phyloP scores from a whole-genome alignment of 305 asterid species.

The Solanum hybrid region DNA sequence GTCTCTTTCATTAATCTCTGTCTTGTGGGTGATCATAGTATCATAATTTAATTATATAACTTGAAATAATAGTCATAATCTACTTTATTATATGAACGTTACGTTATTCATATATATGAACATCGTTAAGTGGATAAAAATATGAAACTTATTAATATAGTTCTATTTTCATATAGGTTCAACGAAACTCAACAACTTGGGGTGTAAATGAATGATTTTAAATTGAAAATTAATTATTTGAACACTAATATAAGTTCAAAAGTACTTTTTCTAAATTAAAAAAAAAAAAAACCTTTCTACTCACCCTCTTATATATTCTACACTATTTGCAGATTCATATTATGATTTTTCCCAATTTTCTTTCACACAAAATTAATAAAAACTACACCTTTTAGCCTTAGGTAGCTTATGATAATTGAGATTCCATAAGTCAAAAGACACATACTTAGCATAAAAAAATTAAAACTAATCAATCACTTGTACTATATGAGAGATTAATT shows the following conservation, averaged over 20 bases:
- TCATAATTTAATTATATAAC: neutral
- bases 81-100: neutral
- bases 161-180: neutral
- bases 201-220: neutral
- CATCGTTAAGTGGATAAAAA: neutral
- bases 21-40: neutral
- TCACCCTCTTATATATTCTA: neutral
- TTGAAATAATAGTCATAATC: neutral
- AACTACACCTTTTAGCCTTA: neutral
- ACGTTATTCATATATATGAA: neutral
- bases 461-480: neutral
- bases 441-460: neutral
- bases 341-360: neutral
- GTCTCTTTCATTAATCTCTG: neutral
- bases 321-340: neutral
- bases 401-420: neutral
- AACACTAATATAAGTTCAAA: neutral
- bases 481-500: neutral
- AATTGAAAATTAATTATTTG: neutral
- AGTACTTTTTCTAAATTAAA: neutral
- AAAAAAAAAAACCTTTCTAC: neutral
- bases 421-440: neutral
- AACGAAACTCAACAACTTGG: neutral
- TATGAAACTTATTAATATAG: neutral
- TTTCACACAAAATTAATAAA: neutral